These are phyloP conservation scores for Pythium sukuiense DNA, from an alignment of 352 stramenopile genomes.

Conservation along the genomic window DNA sequence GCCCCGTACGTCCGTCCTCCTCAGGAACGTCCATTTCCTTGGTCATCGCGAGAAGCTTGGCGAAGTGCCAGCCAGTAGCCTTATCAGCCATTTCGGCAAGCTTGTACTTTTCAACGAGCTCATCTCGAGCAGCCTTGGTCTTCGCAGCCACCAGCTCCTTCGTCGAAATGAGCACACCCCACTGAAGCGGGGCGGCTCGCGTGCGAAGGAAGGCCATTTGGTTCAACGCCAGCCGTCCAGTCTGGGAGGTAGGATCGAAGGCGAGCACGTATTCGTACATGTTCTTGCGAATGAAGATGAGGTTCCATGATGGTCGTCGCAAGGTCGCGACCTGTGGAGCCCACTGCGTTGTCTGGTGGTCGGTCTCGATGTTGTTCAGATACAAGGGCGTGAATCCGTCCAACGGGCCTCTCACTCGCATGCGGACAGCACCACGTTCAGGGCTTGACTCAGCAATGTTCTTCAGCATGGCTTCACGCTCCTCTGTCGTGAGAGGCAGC, in stretches of 20 bases:
- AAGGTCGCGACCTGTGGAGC: slow-evolving; percentile 45
- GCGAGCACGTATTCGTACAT: slow-evolving; percentile 87
- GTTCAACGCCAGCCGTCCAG: slow-evolving; percentile 45
- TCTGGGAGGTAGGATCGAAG: slow-evolving; percentile 58
- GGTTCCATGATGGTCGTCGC: slow-evolving; percentile 63
- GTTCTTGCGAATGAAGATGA: slow-evolving; percentile 85
- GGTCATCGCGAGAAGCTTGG: slow-evolving; percentile 72
- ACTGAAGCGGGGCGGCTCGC: slow-evolving; percentile 75
- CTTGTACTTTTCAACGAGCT: slow-evolving; percentile 40
- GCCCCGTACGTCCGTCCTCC: slow-evolving; percentile 18
- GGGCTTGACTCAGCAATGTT: slow-evolving; percentile 56
- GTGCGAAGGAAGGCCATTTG: slow-evolving; percentile 73
- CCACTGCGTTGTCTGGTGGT: slow-evolving; percentile 55
- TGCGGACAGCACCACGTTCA: slow-evolving; percentile 49
- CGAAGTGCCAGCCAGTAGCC: slow-evolving; percentile 74
- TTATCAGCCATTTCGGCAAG: slow-evolving; percentile 26
- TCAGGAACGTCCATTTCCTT: slow-evolving; percentile 52
- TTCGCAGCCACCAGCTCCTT: slow-evolving; percentile 62
- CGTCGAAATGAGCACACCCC: slow-evolving; percentile 69
- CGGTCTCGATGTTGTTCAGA: slow-evolving; percentile 81
- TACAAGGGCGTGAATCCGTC: slow-evolving; percentile 69
- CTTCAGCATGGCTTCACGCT: slow-evolving; percentile 58
- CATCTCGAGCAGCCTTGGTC: slow-evolving; percentile 37
- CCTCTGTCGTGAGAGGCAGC: slow-evolving; percentile 44
- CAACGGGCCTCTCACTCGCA: slow-evolving; percentile 61